phyloP scores from a whole-genome alignment of 2,329 filamentous ascomycete genomes.

The Xylariales sp. region DNA sequence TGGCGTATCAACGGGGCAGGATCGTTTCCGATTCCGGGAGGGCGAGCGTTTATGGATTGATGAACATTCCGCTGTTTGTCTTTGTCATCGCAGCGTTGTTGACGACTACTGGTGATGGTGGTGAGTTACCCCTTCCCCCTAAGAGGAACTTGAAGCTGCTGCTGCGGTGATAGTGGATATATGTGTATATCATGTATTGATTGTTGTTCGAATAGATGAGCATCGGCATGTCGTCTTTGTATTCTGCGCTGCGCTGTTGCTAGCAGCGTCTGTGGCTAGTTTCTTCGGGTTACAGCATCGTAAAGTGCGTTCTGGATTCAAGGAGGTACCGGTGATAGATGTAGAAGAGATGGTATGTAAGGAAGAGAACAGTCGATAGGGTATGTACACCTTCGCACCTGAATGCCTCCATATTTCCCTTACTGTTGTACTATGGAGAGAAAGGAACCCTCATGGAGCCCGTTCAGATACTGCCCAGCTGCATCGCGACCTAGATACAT shows the following conservation, averaged over 20 bases:
- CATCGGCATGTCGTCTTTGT: constrained; percentile 18
- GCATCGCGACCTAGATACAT: too few relatives aligned
- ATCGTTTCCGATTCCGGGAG: constrained; percentile 24
- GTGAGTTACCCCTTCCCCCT: constrained; percentile 12
- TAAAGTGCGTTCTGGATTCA: not conserved
- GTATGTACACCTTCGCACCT: too few relatives aligned
- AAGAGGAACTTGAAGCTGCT: too few relatives aligned
- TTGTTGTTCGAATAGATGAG: too few relatives aligned
- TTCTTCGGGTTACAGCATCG: constrained; percentile 9
- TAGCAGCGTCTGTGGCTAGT: constrained; percentile 16
- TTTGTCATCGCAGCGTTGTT: constrained; percentile 47
- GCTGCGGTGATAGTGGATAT: too few relatives aligned
- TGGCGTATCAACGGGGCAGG: constrained; percentile 25
- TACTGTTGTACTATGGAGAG: too few relatives aligned
- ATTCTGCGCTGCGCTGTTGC: constrained; percentile 17
- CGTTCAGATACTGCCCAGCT: too few relatives aligned
- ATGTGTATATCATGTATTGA: too few relatives aligned
- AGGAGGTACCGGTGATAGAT: not conserved
- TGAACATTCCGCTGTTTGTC: constrained; percentile 49
- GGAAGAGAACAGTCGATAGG: not conserved
- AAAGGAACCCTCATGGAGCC: too few relatives aligned
- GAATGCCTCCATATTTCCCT: too few relatives aligned
- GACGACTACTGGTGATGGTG: constrained; percentile 27
- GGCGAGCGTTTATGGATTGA: constrained; percentile 26
- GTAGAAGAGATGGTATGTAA: not conserved